Evolutionary conservation across 768 basidiomycete species (phyloP).

Genomic region (Mycena belliarum): DNA sequence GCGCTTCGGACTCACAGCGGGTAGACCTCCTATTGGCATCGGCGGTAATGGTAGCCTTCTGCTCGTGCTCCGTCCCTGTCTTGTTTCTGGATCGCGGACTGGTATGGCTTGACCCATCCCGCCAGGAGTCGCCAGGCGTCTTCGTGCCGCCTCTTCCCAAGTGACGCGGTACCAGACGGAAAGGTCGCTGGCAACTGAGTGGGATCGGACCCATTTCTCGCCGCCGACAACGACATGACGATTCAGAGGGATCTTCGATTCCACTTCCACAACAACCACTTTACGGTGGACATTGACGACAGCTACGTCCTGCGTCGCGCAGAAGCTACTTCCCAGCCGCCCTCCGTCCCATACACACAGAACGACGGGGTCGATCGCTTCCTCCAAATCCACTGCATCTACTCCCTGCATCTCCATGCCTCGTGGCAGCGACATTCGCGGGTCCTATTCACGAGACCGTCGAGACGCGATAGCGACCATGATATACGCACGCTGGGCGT

Average conservation of each 20-base stretch:
- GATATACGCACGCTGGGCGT: slow-evolving; percentile 1
- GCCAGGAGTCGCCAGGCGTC: no score
- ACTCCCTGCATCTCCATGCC: not conserved
- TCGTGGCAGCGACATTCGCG: not conserved
- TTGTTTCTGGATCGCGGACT: no score
- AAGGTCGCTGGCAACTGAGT: not conserved
- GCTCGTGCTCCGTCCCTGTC: no score
- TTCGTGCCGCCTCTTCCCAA: no score
- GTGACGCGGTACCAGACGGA: no score
- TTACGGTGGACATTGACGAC: slow-evolving; percentile 3
- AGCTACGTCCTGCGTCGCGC: not conserved
- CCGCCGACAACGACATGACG: not conserved
- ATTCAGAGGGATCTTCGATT: not conserved
- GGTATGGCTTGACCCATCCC: no score
- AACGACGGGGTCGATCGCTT: not conserved
- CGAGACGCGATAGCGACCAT: not conserved
- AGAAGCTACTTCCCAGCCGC: not conserved
- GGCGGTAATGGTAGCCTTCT: no score
- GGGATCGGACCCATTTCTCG: not conserved
- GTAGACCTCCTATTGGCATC: no score
- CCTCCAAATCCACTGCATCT: slow-evolving; percentile 2
- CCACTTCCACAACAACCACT: not conserved
- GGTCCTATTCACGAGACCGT: not conserved
- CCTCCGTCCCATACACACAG: not conserved
- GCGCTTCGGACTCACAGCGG: no score